These are phyloP conservation scores for Kodamaea laetipori DNA, from an alignment of 805 yeast genomes.

Conservation along the genomic window DNA sequence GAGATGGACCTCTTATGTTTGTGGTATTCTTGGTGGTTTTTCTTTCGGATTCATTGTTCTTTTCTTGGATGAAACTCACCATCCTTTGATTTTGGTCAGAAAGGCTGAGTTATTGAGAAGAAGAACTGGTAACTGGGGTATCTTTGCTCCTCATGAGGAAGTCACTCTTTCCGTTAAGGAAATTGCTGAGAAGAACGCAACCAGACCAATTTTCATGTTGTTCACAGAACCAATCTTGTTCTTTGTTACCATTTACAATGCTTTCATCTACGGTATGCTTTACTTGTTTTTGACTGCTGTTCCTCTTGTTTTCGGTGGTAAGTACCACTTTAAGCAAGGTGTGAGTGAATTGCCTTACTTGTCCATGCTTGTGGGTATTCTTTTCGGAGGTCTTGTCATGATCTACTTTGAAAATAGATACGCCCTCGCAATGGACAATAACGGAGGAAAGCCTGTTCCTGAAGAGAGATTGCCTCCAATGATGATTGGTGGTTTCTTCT, in stretches of 20 bases:
- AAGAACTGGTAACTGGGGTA: conserved; percentile 45
- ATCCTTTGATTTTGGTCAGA: conserved; percentile 34
- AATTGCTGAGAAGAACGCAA: conserved; percentile 36
- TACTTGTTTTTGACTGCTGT: conserved; percentile 48
- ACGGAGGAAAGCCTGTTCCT: conserved; percentile 60
- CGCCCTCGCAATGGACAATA: conserved; percentile 33
- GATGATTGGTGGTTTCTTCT: conserved; percentile 68
- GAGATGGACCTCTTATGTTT: conserved; percentile 60
- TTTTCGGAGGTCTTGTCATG: conserved; percentile 32
- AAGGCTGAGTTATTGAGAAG: conserved; percentile 41
- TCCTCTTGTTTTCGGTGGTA: conserved; percentile 45
- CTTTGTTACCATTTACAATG: conserved; percentile 46
- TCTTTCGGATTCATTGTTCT: conserved; percentile 37
- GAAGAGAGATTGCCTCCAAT: conserved; percentile 79
- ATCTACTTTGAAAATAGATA: conserved; percentile 32
- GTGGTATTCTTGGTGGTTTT: conserved; percentile 41
- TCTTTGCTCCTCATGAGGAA: conserved; percentile 42
- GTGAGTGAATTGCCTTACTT: conserved; percentile 34
- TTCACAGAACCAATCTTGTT: conserved; percentile 45
- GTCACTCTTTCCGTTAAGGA: conserved; percentile 31
- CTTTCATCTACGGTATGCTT: conserved; percentile 51
- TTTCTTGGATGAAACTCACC: conserved; percentile 42
- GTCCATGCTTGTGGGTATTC: conserved; percentile 40
- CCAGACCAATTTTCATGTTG: conserved; percentile 44
- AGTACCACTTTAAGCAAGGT: conserved; percentile 28